phyloP scores from a whole-genome alignment of 2,329 filamentous ascomycete genomes.

The Chlorencoelia australis region DNA sequence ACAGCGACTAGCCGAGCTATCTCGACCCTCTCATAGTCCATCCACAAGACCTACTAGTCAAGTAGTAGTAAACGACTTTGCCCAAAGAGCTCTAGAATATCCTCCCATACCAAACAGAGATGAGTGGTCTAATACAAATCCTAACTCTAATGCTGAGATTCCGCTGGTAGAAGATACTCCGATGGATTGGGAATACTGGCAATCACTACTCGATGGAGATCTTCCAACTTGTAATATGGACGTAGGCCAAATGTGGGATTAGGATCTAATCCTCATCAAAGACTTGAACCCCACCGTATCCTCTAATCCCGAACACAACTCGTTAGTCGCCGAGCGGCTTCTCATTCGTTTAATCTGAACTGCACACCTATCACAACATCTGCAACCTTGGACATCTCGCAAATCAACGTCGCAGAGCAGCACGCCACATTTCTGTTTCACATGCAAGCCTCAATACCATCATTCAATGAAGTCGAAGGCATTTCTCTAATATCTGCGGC shows the following conservation, averaged over 20 bases:
- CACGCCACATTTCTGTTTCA: too few species aligned
- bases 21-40: too few species aligned
- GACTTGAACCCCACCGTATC: too few species aligned
- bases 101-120: too few species aligned
- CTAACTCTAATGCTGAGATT: too few species aligned
- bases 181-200: constrained; percentile 26
- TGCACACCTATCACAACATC: neutral
- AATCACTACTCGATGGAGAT: constrained; percentile 23
- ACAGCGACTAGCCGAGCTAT: constrained; percentile 17
- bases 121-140: too few species aligned
- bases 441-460: too few species aligned
- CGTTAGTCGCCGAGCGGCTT: neutral
- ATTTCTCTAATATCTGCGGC: too few species aligned
- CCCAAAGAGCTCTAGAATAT: too few species aligned
- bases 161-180: constrained; percentile 18
- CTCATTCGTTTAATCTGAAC: neutral
- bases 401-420: neutral
- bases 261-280: too few species aligned
- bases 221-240: constrained; percentile 13
- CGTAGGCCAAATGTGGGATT: neutral
- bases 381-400: neutral
- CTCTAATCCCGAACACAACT: too few species aligned
- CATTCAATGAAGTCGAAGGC: too few species aligned
- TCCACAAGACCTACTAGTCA: neutral
- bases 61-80: neutral